Evolutionary conservation across 768 basidiomycete species (phyloP), one percentile per base, ranked within the genome.

Genomic region (Leucocoprinus birnbaumii): DNA sequence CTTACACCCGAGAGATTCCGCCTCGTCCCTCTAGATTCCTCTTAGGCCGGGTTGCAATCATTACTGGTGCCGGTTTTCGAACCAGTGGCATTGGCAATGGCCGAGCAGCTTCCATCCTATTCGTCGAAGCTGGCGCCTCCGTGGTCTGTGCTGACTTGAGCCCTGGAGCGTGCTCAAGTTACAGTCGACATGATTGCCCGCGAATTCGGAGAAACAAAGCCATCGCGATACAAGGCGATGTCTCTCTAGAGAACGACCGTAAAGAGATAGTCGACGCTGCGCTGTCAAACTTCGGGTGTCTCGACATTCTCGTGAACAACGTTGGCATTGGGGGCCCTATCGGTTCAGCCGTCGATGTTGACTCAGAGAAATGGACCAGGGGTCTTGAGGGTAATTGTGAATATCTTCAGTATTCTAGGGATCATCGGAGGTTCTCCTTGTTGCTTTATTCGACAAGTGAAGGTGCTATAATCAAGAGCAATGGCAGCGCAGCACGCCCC

Each of bases 401-500:
- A 77, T 51, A 73, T 76, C 16, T 63, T 69, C 9, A 73, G 73
- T 56, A 67, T 73, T 16, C 65, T 70, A 9, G 72, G 73, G 2
- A 55, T 74, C 57, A 51, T 68, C 8, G 75, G 75, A 0, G 75
- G 75, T 10, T 68, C 68, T 1, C 71, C 73, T 68, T 71, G 61
- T 58, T 75, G 27, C 61, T 77, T 11, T 77, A 77, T 42, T 73
- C 73, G 0, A 74, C 72, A 19, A 74, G 71, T 53, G 75, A 75
- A 59, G 74, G 74, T 3, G 75, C 75, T 0, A 60, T 75, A 7
- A 61, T 77, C 34, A 75, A 63, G 73, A 42, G 74, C 75, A 1
- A 77, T 77, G 75, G 75, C 73, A 0, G 67, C 66, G 1, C 74
- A 77, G 51, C 75, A 75, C 58, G 74, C 70, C 0, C 64, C 69